Evolutionary conservation across 2,329 filamentous ascomycete species (phyloP), one percentile per base, ranked within the genome.

Genomic region (Arthrobotrys sphaeroides): DNA sequence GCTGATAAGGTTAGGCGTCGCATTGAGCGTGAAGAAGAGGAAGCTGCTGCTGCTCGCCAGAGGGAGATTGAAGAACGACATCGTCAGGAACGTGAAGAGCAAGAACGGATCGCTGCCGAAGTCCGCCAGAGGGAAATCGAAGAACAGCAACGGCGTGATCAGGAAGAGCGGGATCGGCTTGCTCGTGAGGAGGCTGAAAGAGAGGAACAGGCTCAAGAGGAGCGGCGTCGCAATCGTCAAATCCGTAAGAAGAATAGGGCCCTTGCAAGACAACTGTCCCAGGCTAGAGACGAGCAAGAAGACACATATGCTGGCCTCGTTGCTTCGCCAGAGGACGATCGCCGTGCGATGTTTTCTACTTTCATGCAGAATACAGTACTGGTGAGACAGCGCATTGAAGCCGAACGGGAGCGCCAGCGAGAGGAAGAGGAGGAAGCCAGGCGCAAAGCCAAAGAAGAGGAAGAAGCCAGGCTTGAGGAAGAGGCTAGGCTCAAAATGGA

Each of bases 351-450:
- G 57, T 75, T 75, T 45, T 49, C 62, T 12, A 60, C 16, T 33
- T 75, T 75, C 42, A 75, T 75, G 72, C 72, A 75, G 18, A 20
- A 75, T 18, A 38, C 72, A 40, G 64, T 33, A 51, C 72, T 59
- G 6, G 64, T 51, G 31, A 59, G 72, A 59, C 72, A 75, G 42
- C 72, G 72, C n/a, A 69, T 75, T 47, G 64, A 75, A 69, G 59
- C 55, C 24, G 64, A 75, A 31, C 42, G 55, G 53, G 55, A 74
- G 28, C 40, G 26, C 16, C 47, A 60, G 6, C 57, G 24, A 38
- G 49, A 16, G 36, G 38, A 45, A 24, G 59, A 62, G 18, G 28
- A 55, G 5, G 45, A 65, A 49, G 61, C 61, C 5, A 65, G 45
- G 33, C 31, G 28, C 24, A 53, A 42, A 61, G 53, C 42, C 26